phyloP scores from a whole-genome alignment of 2,329 filamentous ascomycete species.

The Talaromyces sp. region DNA sequence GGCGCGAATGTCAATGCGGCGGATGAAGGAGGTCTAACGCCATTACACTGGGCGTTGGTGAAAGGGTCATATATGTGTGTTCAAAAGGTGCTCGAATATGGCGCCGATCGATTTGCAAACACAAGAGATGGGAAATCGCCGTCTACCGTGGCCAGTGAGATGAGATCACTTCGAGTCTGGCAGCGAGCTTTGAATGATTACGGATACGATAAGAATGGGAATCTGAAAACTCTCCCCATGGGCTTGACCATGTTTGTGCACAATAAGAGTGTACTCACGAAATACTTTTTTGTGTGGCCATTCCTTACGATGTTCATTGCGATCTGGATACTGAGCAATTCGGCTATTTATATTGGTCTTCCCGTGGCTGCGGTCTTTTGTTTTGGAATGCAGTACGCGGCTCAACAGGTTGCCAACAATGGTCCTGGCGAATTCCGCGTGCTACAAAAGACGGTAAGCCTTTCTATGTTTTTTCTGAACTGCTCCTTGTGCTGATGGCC shows the following conservation, averaged over 20 bases:
- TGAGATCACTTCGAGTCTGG: slow-evolving; percentile 82
- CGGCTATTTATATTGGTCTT: slow-evolving; percentile 72
- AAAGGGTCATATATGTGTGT: slow-evolving; percentile 88
- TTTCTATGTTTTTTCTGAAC: not conserved
- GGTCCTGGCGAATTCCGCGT: slow-evolving; percentile 84
- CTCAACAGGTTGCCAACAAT: slow-evolving; percentile 72
- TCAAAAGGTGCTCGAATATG: slow-evolving; percentile 92
- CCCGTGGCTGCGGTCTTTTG: slow-evolving; percentile 64
- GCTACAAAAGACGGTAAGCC: slow-evolving; percentile 77
- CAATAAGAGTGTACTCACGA: slow-evolving; percentile 71
- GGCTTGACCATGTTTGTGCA: slow-evolving; percentile 71
- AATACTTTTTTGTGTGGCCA: slow-evolving; percentile 87
- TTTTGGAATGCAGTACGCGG: slow-evolving; percentile 68
- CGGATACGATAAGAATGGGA: slow-evolving; percentile 76
- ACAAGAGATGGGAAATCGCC: slow-evolving; percentile 90
- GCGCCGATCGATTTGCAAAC: slow-evolving; percentile 85
- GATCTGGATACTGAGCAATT: slow-evolving; percentile 67
- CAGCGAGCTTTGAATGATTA: slow-evolving; percentile 76
- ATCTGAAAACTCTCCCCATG: slow-evolving; percentile 64
- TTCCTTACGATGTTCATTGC: slow-evolving; percentile 70
- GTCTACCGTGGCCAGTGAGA: slow-evolving; percentile 76
- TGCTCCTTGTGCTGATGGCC: slow-evolving; percentile 22
- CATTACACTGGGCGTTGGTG: slow-evolving; percentile 92
- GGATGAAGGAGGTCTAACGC: slow-evolving; percentile 91
- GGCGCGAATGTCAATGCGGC: slow-evolving; percentile 87